Base-by-base conservation (phyloP, 169 alveolate species). In the Eimeria acervulina region DNA sequence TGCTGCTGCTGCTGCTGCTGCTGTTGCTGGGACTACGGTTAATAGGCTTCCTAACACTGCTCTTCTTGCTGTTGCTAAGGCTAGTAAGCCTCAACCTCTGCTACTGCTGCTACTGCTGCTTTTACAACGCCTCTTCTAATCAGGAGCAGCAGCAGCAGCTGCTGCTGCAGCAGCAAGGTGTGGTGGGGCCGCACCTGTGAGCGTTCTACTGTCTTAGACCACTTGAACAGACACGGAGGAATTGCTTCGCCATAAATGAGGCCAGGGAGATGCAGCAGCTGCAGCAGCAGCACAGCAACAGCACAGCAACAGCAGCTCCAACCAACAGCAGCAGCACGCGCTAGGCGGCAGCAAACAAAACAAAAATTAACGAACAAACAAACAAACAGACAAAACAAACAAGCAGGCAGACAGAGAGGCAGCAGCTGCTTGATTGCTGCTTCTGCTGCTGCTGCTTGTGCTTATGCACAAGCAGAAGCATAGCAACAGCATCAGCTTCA, bases 241-340 rank as follows among this genome's bases (percentile, higher is more conserved):
- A 89, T 40, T 66, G 42, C 33, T 36, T 89, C 95, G 47, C 55
- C 78, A 47, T 47, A 63, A 28, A 89, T 89, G 84, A 89, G 72
- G 40, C 95, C 95, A 23, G 95, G 95, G 6, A 89, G n/a, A 31
- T 89, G 95, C 63, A 89, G 95, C 95, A 89, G 85, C 95, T 89
- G 95, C 74, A 28, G 44, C 38, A 17, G 63, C 88, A 78, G 68
- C 26, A 21, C 68, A 59, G 68, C 68, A 59, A 59, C 19, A 12
- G 55, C n/a, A n/a, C 55, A 47, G 55, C 55, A 47, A 12, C 28
- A 59, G 68, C 19, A 59, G 68, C 68, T 13, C 21, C 19, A 59
- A 59, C n/a, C 7, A 51, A 51, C 59, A 51, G 26, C 68, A 59
- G 68, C 68, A 15, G 83, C 47, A 72, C 15, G 83, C 1, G n/a